Conservation (phyloP, 1,139 yeast species). For the Pneumocystis wakefieldiae region DNA sequence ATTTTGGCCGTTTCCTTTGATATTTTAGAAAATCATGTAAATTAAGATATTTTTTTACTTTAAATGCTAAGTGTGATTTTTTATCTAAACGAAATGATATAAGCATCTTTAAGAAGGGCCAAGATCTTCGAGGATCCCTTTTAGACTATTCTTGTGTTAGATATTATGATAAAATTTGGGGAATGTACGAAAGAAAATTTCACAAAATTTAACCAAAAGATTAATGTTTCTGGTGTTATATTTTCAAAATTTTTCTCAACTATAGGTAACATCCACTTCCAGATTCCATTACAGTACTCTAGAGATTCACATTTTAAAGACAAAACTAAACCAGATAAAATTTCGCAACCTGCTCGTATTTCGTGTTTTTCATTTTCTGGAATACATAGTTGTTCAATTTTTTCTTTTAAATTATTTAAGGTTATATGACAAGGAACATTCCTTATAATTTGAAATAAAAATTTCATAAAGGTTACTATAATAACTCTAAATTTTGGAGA, state of each 20-base stretch:
- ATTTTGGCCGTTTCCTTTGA: constrained; percentile 44
- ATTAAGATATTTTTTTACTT: constrained; percentile 12
- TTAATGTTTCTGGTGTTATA: constrained; percentile 59
- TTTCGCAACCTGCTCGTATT: constrained; percentile 29
- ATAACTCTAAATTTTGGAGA: constrained; percentile 20
- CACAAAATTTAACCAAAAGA: constrained; percentile 63
- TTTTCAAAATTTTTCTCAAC: constrained; percentile 43
- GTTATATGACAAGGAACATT: constrained; percentile 8
- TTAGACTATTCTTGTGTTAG: constrained; percentile 4
- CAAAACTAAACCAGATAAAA: constrained; percentile 23
- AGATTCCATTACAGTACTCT: constrained; percentile 16
- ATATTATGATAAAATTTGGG: constrained; percentile 25
- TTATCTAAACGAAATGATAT: constrained; percentile 36
- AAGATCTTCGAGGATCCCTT: constrained; percentile 49
- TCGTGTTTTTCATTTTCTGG: constrained; percentile 23
- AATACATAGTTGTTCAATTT: constrained; percentile 7
- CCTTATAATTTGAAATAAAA: constrained; percentile 7
- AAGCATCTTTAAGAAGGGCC: constrained; percentile 36
- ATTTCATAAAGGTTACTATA: constrained; percentile 12
- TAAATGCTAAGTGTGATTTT: constrained; percentile 48
- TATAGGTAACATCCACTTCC: constrained; percentile 37
- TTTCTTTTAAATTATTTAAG: constrained; percentile 6
- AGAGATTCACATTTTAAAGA: constrained; percentile 17
- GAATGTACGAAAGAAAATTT: constrained; percentile 30
- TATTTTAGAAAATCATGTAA: neutral